These are phyloP conservation scores for Coniochaeta sp. DNA, from an alignment of 2,329 filamentous ascomycete species.

Conservation along the genomic window DNA sequence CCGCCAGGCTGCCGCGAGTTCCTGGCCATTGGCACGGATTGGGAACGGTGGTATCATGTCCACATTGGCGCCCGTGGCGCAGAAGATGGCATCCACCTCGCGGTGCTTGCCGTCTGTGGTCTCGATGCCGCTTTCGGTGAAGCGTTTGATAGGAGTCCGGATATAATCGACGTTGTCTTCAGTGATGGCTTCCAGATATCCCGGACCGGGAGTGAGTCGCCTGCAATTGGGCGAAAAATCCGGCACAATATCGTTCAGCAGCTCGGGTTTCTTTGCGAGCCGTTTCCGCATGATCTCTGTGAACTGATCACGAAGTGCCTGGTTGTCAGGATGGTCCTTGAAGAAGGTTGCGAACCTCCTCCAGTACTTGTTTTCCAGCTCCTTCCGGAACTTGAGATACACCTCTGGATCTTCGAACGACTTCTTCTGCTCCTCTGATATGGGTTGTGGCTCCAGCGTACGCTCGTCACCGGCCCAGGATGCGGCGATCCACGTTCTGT, in stretches of 20 bases:
- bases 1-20: constrained; percentile 50
- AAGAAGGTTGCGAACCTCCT: constrained; percentile 47
- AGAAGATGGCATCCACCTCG: constrained; percentile 58
- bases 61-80: constrained; percentile 59
- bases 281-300: constrained; percentile 45
- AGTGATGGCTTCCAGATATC: constrained; percentile 58
- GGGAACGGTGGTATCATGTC: constrained; percentile 53
- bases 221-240: constrained; percentile 59
- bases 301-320: constrained; percentile 37
- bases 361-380: constrained; percentile 55
- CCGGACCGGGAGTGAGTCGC: constrained; percentile 57
- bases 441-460: constrained; percentile 47
- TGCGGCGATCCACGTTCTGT: constrained; percentile 59
- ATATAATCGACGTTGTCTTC: constrained; percentile 57
- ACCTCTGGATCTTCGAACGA: constrained; percentile 51
- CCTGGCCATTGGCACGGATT: constrained; percentile 44
- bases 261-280: constrained; percentile 44
- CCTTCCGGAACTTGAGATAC: constrained; percentile 54
- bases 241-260: constrained; percentile 49
- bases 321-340: constrained; percentile 41
- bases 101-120: constrained; percentile 48
- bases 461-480: constrained; percentile 50
- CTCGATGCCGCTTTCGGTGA: constrained; percentile 53
- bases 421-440: constrained; percentile 42
- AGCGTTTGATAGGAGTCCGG: constrained; percentile 44